A percentile compares a stretch with the other conserved stretches of the same genome.
phyloP scores from a whole-genome alignment of 306 rosid species.

The Castanea mollissima region DNA sequence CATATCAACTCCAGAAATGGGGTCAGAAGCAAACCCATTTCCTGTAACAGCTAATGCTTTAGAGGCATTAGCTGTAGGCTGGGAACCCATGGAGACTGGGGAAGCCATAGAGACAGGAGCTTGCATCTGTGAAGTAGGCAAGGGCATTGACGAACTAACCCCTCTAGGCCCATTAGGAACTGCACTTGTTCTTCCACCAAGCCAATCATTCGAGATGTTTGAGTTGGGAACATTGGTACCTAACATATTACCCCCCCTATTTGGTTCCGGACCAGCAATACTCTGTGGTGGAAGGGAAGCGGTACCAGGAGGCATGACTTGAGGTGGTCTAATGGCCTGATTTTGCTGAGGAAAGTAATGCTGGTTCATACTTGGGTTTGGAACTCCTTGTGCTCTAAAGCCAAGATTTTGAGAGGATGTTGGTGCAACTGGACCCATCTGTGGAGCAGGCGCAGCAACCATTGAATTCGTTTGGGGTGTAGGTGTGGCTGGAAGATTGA shows the following conservation, averaged over 20 bases:
- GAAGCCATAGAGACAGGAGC: conserved; percentile 43
- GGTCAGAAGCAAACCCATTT: conserved; percentile 63
- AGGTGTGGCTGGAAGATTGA: conserved; percentile 55
- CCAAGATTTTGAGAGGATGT: conserved; percentile 57
- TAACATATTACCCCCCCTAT: conserved; percentile 37
- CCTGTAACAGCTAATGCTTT: conserved; percentile 61
- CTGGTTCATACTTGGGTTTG: conserved; percentile 51
- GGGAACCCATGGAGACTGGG: conserved; percentile 44
- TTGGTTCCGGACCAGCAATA: conserved; percentile 36
- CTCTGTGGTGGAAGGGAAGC: conserved; percentile 55
- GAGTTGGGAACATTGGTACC: conserved; percentile 53
- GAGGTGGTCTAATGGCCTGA: conserved; percentile 63
- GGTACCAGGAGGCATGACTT: conserved; percentile 42
- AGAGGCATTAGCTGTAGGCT: conserved; percentile 41
- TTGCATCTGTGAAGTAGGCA: conserved; percentile 30
- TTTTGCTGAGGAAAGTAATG: conserved; percentile 58
- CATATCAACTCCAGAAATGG: conserved; percentile 48
- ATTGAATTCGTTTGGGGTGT: conserved; percentile 41
- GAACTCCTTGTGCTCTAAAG: conserved; percentile 62
- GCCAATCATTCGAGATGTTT: conserved; percentile 60
- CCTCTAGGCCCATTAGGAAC: conserved; percentile 66
- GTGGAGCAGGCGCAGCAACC: conserved; percentile 47
- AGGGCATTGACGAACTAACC: conserved; percentile 42
- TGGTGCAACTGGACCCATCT: conserved; percentile 49
- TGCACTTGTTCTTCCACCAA: conserved; percentile 47